A percentile compares a stretch with the other conserved stretches of the same genome.
phyloP scores from a whole-genome alignment of 352 stramenopile species.

The Phytophthora palmivora region DNA sequence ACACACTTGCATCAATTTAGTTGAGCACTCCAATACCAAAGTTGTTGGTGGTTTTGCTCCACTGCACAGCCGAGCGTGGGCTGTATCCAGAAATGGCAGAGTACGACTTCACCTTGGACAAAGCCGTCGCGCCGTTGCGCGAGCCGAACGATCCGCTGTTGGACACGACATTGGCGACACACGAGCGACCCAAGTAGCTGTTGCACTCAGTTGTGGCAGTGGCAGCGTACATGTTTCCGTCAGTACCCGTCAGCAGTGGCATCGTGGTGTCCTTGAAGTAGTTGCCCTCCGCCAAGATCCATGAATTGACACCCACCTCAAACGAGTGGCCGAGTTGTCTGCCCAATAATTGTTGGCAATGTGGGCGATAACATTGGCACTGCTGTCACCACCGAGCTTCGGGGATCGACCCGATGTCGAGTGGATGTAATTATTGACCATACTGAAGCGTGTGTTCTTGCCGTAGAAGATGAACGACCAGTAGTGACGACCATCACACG shows the following conservation, averaged over 20 bases:
- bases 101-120: conserved; percentile 25
- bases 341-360: conserved; percentile 53
- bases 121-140: conserved; percentile 20
- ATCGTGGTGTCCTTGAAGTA: conserved; percentile 46
- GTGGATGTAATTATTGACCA: conserved; percentile 48
- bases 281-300: conserved; percentile 54
- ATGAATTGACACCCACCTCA: conserved; percentile 37
- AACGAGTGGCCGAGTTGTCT: conserved; percentile 51
- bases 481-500: conserved; percentile 55
- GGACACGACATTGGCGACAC: conserved; percentile 34
- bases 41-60: conserved; percentile 25
- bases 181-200: conserved; percentile 34
- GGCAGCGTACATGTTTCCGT: conserved; percentile 26
- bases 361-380: conserved; percentile 33
- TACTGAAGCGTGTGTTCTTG: conserved; percentile 37
- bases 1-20: conserved; percentile 1
- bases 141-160: conserved; percentile 26
- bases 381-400: conserved; percentile 34
- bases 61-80: conserved; percentile 22
- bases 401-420: conserved; percentile 34
- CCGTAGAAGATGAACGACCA: conserved; percentile 47
- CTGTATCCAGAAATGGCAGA: conserved; percentile 17
- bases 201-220: conserved; percentile 22
- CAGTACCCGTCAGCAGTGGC: conserved; percentile 14
- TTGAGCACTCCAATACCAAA: conserved; percentile 34